Evolutionary conservation across 306 rosid species (phyloP).

Genomic region (Malus orientalis): DNA sequence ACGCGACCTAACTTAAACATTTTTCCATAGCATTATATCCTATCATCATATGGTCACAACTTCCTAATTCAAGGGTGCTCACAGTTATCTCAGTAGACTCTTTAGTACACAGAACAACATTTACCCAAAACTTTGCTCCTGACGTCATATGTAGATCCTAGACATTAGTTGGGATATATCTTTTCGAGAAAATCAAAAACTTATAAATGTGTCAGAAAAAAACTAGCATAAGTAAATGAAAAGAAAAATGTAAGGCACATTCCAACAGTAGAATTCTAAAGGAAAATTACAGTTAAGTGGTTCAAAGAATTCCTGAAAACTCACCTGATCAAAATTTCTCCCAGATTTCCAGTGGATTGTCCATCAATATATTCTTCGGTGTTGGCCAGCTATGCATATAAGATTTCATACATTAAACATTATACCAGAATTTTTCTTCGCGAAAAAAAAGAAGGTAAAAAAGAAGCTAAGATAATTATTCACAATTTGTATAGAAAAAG

Average conservation of each 20-base stretch:
- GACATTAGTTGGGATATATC: too few species aligned
- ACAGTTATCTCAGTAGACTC: background rate
- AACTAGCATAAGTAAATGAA: background rate
- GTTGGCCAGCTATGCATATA: constrained; percentile 36
- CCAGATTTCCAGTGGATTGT: constrained; percentile 43
- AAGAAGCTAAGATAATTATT: background rate
- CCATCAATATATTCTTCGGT: constrained; percentile 53
- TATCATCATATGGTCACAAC: background rate
- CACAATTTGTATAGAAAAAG: background rate
- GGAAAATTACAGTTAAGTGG: background rate
- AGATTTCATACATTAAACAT: background rate
- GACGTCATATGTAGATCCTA: background rate
- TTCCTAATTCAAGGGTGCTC: background rate
- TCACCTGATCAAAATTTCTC: constrained; percentile 54
- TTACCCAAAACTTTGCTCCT: background rate
- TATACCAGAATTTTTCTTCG: background rate
- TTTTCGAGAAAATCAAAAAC: too few species aligned
- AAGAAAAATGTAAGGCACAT: background rate
- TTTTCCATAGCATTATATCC: background rate
- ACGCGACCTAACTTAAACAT: background rate
- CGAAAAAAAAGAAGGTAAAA: too few species aligned
- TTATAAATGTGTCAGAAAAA: too few species aligned
- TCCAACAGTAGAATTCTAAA: background rate
- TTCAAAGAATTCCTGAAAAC: background rate
- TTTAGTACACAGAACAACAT: background rate